Conservation (phyloP, 345 rosid genomes). For the Arabidopsis suecica region DNA sequence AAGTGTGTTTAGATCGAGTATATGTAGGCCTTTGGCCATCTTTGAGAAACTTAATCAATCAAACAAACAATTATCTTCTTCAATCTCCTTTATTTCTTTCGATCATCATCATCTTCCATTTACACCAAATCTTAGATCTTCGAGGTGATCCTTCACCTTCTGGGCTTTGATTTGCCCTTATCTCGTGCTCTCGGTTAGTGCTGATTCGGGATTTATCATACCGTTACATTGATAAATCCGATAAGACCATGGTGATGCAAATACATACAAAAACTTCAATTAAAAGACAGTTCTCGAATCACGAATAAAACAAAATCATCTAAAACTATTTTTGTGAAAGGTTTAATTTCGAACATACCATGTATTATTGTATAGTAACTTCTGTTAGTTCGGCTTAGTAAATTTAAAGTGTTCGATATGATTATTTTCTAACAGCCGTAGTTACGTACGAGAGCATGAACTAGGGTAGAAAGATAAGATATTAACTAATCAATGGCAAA, state of each 20-base stretch:
- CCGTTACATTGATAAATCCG: too few species aligned
- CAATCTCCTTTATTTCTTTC: too few species aligned
- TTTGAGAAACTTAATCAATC: too few species aligned
- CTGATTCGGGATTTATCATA: too few species aligned
- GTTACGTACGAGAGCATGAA: neutral
- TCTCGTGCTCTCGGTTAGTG: too few species aligned
- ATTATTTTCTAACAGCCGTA: neutral
- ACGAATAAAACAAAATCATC: constrained; percentile 33
- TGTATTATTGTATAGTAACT: neutral
- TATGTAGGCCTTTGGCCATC: too few species aligned
- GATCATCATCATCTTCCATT: too few species aligned
- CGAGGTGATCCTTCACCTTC: too few species aligned
- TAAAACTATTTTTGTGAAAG: constrained; percentile 11
- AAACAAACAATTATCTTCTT: too few species aligned
- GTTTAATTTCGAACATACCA: neutral
- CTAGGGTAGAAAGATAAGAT: neutral
- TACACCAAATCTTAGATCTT: too few species aligned
- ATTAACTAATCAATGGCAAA: constrained; percentile 3
- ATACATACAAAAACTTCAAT: constrained; percentile 46
- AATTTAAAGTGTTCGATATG: neutral
- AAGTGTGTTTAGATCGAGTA: too few species aligned
- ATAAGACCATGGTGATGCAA: constrained; percentile 41
- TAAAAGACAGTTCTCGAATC: constrained; percentile 39
- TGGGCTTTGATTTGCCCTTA: too few species aligned
- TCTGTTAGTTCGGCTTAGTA: neutral